Evolutionary conservation across 129 eudicot species (phyloP).

Genomic region (Lonicera japonica): DNA sequence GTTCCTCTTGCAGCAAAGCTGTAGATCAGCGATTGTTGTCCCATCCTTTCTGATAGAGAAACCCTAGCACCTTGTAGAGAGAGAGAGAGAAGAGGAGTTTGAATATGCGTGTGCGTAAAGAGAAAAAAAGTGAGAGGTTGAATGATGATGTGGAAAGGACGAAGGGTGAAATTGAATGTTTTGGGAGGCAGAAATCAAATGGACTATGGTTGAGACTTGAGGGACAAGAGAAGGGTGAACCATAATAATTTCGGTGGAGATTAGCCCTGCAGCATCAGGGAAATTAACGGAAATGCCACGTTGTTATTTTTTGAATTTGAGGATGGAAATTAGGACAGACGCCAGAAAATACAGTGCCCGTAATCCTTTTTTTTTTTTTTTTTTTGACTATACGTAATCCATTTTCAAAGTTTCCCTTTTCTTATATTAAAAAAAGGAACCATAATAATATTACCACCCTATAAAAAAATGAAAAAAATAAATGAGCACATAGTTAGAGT

Average conservation of each 20-base stretch:
- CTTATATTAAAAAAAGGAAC: too few species aligned
- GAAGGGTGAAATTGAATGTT: not conserved
- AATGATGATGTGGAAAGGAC: not conserved
- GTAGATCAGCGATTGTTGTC: slow-evolving; percentile 24
- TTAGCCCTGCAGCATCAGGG: not conserved
- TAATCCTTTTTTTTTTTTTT: too few species aligned
- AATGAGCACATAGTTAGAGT: too few species aligned
- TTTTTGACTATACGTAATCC: too few species aligned
- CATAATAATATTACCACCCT: too few species aligned
- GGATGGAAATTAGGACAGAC: not conserved
- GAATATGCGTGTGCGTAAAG: not conserved
- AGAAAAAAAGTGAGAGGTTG: not conserved
- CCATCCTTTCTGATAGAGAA: slow-evolving; percentile 9
- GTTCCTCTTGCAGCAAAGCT: slow-evolving; percentile 29
- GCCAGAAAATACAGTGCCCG: too few species aligned
- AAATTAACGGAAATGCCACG: not conserved
- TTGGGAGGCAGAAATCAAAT: not conserved
- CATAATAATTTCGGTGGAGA: not conserved
- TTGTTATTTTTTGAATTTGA: not conserved
- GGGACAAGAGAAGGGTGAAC: not conserved
- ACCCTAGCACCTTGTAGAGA: not conserved
- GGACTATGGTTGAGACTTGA: not conserved
- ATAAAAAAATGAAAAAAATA: too few species aligned
- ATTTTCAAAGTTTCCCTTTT: too few species aligned
- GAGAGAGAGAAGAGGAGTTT: not conserved